These are phyloP conservation scores for Vaccinium myrtillus DNA, from an alignment of 148 eudicot genomes.

Conservation along the genomic window DNA sequence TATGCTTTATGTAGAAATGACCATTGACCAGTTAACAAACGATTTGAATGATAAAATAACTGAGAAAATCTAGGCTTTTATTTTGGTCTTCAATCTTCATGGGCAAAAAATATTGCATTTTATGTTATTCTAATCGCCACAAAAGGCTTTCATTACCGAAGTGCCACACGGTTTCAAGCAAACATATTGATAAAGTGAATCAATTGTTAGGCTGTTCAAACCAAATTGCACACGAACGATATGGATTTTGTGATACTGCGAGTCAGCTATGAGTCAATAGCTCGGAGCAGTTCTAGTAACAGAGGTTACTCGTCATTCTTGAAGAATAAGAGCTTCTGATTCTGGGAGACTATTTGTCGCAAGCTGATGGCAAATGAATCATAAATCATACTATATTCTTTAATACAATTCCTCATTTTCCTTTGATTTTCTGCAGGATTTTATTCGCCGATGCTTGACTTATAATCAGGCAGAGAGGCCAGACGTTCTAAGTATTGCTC, in stretches of 20 bases:
- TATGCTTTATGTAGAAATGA: background rate
- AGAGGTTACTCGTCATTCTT: background rate
- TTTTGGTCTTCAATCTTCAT: background rate
- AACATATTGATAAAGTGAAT: background rate
- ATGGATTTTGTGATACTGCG: background rate
- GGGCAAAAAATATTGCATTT: background rate
- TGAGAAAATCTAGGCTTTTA: background rate
- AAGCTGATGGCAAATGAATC: background rate
- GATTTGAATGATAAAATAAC: background rate
- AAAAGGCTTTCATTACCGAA: background rate
- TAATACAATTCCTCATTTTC: background rate
- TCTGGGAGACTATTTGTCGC: background rate
- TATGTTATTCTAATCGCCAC: background rate
- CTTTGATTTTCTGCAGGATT: slow-evolving; percentile 51
- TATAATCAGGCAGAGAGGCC: slow-evolving; percentile 93
- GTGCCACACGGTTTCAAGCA: background rate
- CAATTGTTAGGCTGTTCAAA: background rate
- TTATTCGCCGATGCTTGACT: slow-evolving; percentile 83
- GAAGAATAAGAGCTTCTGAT: background rate
- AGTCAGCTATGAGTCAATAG: background rate
- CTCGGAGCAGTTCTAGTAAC: background rate
- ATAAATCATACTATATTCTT: background rate
- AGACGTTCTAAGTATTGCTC: slow-evolving; percentile 76
- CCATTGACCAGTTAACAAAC: background rate
- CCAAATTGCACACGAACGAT: background rate